Conservation (phyloP, 2,329 filamentous ascomycete species). For the Arachnomyces sp. region DNA sequence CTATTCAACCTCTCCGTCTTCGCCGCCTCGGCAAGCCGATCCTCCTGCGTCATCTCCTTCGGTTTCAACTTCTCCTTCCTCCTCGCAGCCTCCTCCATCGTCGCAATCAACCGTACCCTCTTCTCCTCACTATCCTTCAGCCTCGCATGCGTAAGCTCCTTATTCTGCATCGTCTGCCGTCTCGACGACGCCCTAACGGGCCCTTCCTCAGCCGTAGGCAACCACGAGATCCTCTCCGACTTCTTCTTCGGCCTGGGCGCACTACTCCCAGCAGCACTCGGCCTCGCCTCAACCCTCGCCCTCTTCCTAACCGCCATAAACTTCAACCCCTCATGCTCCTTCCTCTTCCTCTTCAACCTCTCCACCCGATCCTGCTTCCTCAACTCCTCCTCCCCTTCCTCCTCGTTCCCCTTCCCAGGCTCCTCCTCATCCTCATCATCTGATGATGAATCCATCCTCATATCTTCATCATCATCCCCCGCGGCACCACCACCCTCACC, state of each 20-base stretch:
- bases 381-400: constrained; percentile 81
- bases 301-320: constrained; percentile 54
- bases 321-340: constrained; percentile 64
- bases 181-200: constrained; percentile 55
- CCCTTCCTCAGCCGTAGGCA: constrained; percentile 54
- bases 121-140: constrained; percentile 43
- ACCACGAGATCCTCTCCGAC: constrained; percentile 62
- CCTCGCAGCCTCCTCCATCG: constrained; percentile 54
- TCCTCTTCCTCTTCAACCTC: constrained; percentile 66
- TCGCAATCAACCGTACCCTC: constrained; percentile 40
- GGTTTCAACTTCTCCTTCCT: constrained; percentile 65
- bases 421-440: constrained; percentile 72
- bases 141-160: constrained; percentile 46
- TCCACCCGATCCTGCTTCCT: constrained; percentile 66
- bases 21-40: constrained; percentile 74
- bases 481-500: constrained; percentile 35
- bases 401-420: constrained; percentile 53
- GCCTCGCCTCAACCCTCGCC: constrained; percentile 60
- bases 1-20: constrained; percentile 76
- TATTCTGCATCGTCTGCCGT: constrained; percentile 56
- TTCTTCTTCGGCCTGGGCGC: constrained; percentile 54
- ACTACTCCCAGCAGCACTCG: constrained; percentile 27
- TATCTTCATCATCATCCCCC: constrained; percentile 58
- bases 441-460: constrained; percentile 76
- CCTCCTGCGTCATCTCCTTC: constrained; percentile 75